Conservation (phyloP, 1,139 yeast genomes). For the Debaryomyces singareniensis region DNA sequence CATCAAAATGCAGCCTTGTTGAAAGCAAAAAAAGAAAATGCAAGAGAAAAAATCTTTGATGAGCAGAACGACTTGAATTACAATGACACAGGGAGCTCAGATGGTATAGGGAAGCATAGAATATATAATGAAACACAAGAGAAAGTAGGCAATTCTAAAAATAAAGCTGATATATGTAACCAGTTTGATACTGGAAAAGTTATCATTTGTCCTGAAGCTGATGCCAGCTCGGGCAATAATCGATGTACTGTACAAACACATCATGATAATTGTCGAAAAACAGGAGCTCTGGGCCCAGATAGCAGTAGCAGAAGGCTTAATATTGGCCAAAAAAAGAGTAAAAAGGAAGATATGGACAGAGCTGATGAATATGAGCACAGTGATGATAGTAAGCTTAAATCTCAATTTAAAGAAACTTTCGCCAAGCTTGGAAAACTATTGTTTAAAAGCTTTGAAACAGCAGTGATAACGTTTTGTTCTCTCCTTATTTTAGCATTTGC, state of each 20-base stretch:
- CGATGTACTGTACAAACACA: no score
- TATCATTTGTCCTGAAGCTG: no score
- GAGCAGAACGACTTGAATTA: constrained; percentile 4
- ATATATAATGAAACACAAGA: constrained; percentile 7
- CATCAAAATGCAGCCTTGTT: constrained; percentile 19
- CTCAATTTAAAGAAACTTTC: constrained; percentile 8
- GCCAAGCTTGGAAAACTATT: constrained; percentile 18
- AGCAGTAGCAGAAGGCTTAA: constrained; percentile 1
- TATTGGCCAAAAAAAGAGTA: constrained; percentile 3
- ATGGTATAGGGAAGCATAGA: constrained; percentile 8
- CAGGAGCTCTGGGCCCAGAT: neutral
- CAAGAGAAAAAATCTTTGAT: constrained; percentile 8
- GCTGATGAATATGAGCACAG: constrained; percentile 12
- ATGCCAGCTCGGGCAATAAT: no score
- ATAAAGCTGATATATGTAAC: constrained; percentile 5
- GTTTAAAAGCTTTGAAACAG: constrained; percentile 61
- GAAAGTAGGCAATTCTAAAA: constrained; percentile 1
- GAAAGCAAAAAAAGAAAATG: constrained; percentile 13
- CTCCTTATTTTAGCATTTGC: constrained; percentile 65
- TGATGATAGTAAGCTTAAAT: constrained; percentile 8
- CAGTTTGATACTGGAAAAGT: constrained; percentile 6
- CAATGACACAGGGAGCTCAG: constrained; percentile 4
- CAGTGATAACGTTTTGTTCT: constrained; percentile 72
- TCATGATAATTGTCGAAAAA: no score
- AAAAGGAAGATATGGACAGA: neutral